These are phyloP conservation scores for Pichia terricola DNA, from an alignment of 1,139 yeast genomes.

Conservation along the genomic window DNA sequence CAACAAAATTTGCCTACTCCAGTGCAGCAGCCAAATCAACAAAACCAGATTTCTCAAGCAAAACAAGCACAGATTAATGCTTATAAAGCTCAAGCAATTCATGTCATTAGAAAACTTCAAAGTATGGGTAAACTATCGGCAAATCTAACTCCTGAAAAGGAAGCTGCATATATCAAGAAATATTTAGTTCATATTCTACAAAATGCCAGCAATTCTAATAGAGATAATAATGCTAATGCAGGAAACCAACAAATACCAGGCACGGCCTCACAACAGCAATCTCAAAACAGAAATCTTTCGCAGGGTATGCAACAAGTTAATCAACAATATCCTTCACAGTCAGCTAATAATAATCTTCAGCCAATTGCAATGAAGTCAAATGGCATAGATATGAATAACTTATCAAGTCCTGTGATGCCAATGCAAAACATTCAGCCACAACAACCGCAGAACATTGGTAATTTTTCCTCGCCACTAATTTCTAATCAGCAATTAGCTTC, in stretches of 20 bases:
- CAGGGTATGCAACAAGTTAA: conserved; percentile 7
- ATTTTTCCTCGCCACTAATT: conserved; percentile 6
- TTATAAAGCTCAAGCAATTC: conserved; percentile 29
- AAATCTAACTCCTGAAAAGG: conserved; percentile 28
- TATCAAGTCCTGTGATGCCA: conserved; percentile 7
- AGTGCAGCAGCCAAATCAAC: neutral
- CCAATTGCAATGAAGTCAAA: neutral
- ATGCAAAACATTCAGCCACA: conserved; percentile 1
- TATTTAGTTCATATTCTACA: conserved; percentile 22
- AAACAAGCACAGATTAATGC: conserved; percentile 23
- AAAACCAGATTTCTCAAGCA: conserved; percentile 9
- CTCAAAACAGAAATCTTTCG: neutral
- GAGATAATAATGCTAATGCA: conserved; percentile 6
- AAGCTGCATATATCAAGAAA: conserved; percentile 32
- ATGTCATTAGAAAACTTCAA: conserved; percentile 28
- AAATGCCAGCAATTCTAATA: conserved; percentile 8
- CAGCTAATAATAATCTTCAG: neutral
- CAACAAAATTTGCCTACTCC: neutral
- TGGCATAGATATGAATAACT: conserved; percentile 1
- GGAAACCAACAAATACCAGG: conserved; percentile 16
- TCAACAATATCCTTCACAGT: conserved; percentile 1
- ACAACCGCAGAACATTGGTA: neutral
- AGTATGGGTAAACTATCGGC: conserved; percentile 27
- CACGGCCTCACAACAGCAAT: neutral
- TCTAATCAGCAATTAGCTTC: conserved; percentile 6